Conservation (phyloP, 2,329 filamentous ascomycete genomes). For the Fusarium mangiferae region DNA sequence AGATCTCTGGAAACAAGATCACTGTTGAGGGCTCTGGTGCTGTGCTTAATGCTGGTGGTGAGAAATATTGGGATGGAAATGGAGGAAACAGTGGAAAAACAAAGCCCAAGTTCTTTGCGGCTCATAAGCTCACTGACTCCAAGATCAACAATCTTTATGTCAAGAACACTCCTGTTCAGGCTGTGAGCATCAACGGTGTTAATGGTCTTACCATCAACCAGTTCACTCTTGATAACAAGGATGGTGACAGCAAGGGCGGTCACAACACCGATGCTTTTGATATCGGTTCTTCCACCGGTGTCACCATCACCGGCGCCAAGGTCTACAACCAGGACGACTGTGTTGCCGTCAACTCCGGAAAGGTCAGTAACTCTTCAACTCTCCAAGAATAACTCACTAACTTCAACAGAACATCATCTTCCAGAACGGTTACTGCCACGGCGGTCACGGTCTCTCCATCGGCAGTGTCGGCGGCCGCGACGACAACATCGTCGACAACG, state of each 20-base stretch:
- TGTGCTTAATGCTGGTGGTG: slow-evolving; percentile 31
- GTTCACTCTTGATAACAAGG: slow-evolving; percentile 53
- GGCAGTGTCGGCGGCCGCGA: slow-evolving; percentile 57
- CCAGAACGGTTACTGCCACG: slow-evolving; percentile 55
- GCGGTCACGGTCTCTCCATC: slow-evolving; percentile 56
- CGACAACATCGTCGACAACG: slow-evolving; percentile 63
- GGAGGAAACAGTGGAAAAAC: slow-evolving; percentile 30
- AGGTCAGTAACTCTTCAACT: background rate
- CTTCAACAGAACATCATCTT: slow-evolving; percentile 54
- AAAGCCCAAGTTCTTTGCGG: slow-evolving; percentile 42
- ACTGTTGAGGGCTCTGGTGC: slow-evolving; percentile 40
- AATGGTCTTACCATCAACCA: slow-evolving; percentile 50
- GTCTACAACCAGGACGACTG: slow-evolving; percentile 72
- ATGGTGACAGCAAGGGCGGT: slow-evolving; percentile 48
- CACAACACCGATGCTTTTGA: slow-evolving; percentile 71
- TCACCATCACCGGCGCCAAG: slow-evolving; percentile 62
- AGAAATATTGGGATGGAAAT: slow-evolving; percentile 38
- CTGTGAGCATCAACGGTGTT: slow-evolving; percentile 51
- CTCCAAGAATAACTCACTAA: rapidly evolving
- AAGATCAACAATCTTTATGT: slow-evolving; percentile 52
- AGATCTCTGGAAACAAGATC: slow-evolving; percentile 34
- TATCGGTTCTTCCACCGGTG: slow-evolving; percentile 59
- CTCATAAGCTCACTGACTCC: slow-evolving; percentile 43
- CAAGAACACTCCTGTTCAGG: slow-evolving; percentile 56
- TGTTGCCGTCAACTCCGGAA: slow-evolving; percentile 65